Evolutionary conservation across 129 eudicot species (phyloP).

Genomic region (Chrysanthemum makinoi): DNA sequence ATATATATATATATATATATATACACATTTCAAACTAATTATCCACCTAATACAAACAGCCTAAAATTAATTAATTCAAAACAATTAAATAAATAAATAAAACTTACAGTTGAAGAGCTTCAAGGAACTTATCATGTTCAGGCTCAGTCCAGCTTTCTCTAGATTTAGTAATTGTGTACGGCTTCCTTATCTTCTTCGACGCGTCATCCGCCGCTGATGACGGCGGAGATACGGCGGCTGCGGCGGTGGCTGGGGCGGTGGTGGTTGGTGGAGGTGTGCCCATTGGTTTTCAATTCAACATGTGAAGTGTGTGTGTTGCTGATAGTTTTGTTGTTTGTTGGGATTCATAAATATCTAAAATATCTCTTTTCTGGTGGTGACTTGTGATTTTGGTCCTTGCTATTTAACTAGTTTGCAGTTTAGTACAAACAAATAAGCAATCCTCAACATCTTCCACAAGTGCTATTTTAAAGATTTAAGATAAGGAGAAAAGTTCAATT

Average conservation of each 20-base stretch:
- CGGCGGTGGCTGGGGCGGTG: slow-evolving; percentile 44
- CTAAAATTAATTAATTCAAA: background rate
- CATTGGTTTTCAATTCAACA: slow-evolving; percentile 43
- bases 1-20: too few relatives aligned
- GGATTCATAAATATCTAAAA: slow-evolving; percentile 3
- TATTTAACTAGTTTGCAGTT: too few relatives aligned
- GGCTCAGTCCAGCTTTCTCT: slow-evolving; percentile 98
- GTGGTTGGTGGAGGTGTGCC: slow-evolving; percentile 64
- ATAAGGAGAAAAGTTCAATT: too few relatives aligned
- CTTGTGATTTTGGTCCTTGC: background rate
- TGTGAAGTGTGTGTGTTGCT: slow-evolving; percentile 5
- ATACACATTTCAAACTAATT: background rate
- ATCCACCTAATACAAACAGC: slow-evolving; percentile 30
- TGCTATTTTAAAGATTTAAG: too few relatives aligned
- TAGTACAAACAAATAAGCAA: background rate
- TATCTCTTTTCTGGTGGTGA: background rate
- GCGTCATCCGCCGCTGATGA: slow-evolving; percentile 49
- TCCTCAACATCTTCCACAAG: too few relatives aligned
- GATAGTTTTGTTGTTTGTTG: background rate
- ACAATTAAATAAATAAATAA: background rate
- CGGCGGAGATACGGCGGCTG: slow-evolving; percentile 41
- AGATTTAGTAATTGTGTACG: slow-evolving; percentile 96
- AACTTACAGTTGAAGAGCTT: slow-evolving; percentile 95
- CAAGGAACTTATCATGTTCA: slow-evolving; percentile 96
- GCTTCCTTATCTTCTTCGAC: slow-evolving; percentile 73